phyloP scores from a whole-genome alignment of 2,329 filamentous ascomycete species.

The Fusarium bulbicola region DNA sequence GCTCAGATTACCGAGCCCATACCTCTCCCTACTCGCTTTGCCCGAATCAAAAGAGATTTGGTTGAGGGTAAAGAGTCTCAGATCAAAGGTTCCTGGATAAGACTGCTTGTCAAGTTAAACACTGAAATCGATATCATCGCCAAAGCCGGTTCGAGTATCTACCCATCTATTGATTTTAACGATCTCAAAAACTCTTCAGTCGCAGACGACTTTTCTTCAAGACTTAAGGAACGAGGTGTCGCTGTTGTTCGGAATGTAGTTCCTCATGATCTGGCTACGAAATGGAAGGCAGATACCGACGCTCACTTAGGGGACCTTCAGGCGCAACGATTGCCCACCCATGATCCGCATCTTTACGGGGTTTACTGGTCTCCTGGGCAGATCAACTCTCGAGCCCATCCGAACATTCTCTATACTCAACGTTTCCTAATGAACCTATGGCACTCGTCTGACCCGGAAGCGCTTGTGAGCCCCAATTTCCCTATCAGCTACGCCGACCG shows the following conservation, averaged over 20 bases:
- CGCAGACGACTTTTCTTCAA: slow-evolving; percentile 40
- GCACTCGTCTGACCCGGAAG: slow-evolving; percentile 49
- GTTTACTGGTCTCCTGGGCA: slow-evolving; percentile 54
- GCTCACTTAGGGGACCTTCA: slow-evolving; percentile 63
- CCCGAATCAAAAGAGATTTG: slow-evolving; percentile 52
- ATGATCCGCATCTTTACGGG: slow-evolving; percentile 47
- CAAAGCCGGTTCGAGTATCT: slow-evolving; percentile 45
- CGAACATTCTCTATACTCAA: slow-evolving; percentile 51
- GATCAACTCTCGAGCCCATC: slow-evolving; percentile 51
- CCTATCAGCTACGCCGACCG: slow-evolving; percentile 70
- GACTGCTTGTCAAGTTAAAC: slow-evolving; percentile 49
- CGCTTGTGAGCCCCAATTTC: slow-evolving; percentile 53
- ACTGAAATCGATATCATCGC: slow-evolving; percentile 50
- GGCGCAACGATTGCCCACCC: slow-evolving; percentile 44
- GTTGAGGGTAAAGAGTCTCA: slow-evolving; percentile 50
- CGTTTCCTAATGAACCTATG: slow-evolving; percentile 58
- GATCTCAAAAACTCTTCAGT: slow-evolving; percentile 46
- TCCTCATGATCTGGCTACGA: slow-evolving; percentile 36
- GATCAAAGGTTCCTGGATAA: slow-evolving; percentile 51
- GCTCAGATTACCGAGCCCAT: slow-evolving; percentile 41
- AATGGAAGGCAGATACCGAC: slow-evolving; percentile 61
- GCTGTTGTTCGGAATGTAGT: slow-evolving; percentile 48
- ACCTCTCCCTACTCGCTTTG: slow-evolving; percentile 52
- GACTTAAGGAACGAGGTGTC: slow-evolving; percentile 44
- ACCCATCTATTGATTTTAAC: slow-evolving; percentile 54